Evolutionary conservation across 192 early-diverging fungal genomes (phyloP).

Genomic region (Umbelopsis vinacea): DNA sequence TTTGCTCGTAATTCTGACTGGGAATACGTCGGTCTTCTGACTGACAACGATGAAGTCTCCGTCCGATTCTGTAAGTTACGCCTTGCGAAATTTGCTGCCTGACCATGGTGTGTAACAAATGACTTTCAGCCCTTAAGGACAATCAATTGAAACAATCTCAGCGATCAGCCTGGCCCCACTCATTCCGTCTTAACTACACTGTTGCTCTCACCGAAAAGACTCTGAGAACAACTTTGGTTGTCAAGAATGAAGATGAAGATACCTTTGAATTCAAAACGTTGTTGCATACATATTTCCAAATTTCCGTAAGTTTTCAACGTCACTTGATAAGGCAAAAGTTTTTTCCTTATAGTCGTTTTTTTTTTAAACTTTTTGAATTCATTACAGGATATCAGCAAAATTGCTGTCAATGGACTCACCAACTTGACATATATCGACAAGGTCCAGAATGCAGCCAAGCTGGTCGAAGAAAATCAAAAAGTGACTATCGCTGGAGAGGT

Average conservation of each 20-base stretch:
- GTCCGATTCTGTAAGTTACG: slow-evolving; percentile 53
- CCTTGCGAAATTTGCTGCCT: not conserved
- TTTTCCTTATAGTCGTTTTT: too few species aligned
- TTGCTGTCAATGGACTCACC: slow-evolving; percentile 68
- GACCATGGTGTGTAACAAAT: not conserved
- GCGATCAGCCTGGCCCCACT: slow-evolving; percentile 66
- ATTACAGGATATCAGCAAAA: slow-evolving; percentile 64
- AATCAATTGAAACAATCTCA: slow-evolving; percentile 58
- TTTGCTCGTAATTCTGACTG: slow-evolving; percentile 63
- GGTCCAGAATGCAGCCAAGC: slow-evolving; percentile 49
- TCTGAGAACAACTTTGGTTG: slow-evolving; percentile 71
- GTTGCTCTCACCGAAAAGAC: slow-evolving; percentile 76
- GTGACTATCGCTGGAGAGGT: slow-evolving; percentile 74
- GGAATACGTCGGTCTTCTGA: slow-evolving; percentile 53
- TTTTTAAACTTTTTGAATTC: too few species aligned
- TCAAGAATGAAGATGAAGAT: slow-evolving; percentile 74
- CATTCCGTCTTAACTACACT: slow-evolving; percentile 79
- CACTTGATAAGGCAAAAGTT: not conserved
- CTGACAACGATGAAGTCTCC: slow-evolving; percentile 51
- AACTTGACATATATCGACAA: slow-evolving; percentile 75
- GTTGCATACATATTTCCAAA: slow-evolving; percentile 90
- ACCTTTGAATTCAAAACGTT: slow-evolving; percentile 85
- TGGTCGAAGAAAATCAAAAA: slow-evolving; percentile 49
- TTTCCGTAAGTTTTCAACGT: slow-evolving; percentile 48
- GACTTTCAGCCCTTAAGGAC: slow-evolving; percentile 53